Conservation (phyloP, 495 filamentous ascomycete species). For the Pyrenula massariospora region DNA sequence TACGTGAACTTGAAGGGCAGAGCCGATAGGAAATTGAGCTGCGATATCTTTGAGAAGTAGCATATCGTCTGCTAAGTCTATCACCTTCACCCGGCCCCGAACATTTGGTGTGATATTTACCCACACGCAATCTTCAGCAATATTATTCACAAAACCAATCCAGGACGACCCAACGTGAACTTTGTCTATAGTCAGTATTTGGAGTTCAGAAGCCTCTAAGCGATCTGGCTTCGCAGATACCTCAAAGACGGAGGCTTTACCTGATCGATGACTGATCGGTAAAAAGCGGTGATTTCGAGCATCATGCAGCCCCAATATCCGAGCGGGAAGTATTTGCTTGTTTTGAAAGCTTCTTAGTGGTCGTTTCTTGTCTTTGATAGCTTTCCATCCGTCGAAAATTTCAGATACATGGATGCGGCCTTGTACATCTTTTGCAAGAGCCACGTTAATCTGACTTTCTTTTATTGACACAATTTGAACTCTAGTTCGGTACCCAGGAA, state of each 20-base stretch:
- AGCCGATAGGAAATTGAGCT: constrained; percentile 81
- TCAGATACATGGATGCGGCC: constrained; percentile 87
- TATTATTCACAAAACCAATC: constrained; percentile 82
- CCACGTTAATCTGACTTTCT: constrained; percentile 82
- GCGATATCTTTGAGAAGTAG: constrained; percentile 61
- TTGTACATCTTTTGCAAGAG: constrained; percentile 78
- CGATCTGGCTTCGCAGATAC: constrained; percentile 72
- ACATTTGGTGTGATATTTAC: constrained; percentile 85
- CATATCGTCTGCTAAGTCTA: constrained; percentile 80
- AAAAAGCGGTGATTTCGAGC: constrained; percentile 83
- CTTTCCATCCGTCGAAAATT: constrained; percentile 75
- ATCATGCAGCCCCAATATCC: constrained; percentile 80
- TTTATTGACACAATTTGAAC: constrained; percentile 71
- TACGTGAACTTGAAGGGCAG: constrained; percentile 68
- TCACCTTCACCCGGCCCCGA: constrained; percentile 63
- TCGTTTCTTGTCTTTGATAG: constrained; percentile 68
- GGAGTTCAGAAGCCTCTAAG: constrained; percentile 38
- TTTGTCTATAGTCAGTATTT: constrained; percentile 58
- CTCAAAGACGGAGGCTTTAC: constrained; percentile 72
- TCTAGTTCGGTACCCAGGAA: constrained; percentile 64
- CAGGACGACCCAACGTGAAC: constrained; percentile 56
- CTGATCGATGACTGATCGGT: constrained; percentile 73
- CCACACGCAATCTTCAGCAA: constrained; percentile 68
- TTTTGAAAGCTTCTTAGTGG: constrained; percentile 61
- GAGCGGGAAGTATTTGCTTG: constrained; percentile 59